Evolutionary conservation across 805 yeast genomes (phyloP).

Genomic region (Candida morakotiae): DNA sequence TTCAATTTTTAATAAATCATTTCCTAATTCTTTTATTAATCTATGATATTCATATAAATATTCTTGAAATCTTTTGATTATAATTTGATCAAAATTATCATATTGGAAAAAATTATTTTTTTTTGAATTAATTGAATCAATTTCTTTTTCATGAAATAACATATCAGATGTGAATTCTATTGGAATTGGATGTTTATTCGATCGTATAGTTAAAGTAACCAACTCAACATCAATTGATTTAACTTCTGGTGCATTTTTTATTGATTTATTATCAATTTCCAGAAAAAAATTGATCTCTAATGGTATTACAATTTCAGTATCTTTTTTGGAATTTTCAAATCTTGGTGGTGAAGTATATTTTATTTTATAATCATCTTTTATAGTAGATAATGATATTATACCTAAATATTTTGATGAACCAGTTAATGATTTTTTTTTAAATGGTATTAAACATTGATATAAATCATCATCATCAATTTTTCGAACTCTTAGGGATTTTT

Average conservation of each 20-base stretch:
- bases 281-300: slow-evolving; percentile 12
- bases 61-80: slow-evolving; percentile 28
- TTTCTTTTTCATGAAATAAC: slow-evolving; percentile 32
- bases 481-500: slow-evolving; percentile 9
- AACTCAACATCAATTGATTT: slow-evolving; percentile 31
- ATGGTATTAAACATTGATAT: slow-evolving; percentile 30
- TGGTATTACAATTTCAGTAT: slow-evolving; percentile 25
- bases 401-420: slow-evolving; percentile 28
- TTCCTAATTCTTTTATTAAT: slow-evolving; percentile 32
- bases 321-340: slow-evolving; percentile 16
- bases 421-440: slow-evolving; percentile 31
- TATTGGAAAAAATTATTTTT: slow-evolving; percentile 9
- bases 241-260: slow-evolving; percentile 24
- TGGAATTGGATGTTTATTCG: slow-evolving; percentile 34
- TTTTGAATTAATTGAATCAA: slow-evolving; percentile 18
- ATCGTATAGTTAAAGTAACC: slow-evolving; percentile 30
- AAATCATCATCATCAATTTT: slow-evolving; percentile 18
- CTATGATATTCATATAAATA: slow-evolving; percentile 21
- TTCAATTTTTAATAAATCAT: slow-evolving; percentile 29
- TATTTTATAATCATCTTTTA: slow-evolving; percentile 23
- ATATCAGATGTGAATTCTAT: slow-evolving; percentile 37
- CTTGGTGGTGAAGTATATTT: slow-evolving; percentile 30
- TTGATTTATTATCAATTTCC: slow-evolving; percentile 3
- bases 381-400: slow-evolving; percentile 31
- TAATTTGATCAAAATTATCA: slow-evolving; percentile 29